Percentiles rank a stretch among this genome's conserved stretches.
phyloP scores from a whole-genome alignment of 176 grass and related monocot species.

The Miscanthus lutarioriparius region DNA sequence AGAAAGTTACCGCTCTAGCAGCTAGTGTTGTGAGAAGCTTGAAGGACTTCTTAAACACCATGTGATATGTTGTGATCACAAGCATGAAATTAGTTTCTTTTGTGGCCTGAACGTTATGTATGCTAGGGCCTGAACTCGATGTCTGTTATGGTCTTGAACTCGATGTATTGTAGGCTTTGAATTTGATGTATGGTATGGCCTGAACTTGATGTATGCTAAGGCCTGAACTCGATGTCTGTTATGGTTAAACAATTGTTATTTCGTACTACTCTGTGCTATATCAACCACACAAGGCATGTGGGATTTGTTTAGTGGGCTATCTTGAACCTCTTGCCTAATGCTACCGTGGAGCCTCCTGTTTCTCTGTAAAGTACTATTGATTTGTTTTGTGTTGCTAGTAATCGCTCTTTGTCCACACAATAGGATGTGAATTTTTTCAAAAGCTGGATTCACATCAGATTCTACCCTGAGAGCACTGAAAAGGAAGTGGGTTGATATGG shows the following conservation, averaged over 20 bases:
- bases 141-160: too few species aligned
- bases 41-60: too few species aligned
- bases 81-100: too few species aligned
- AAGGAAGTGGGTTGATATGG: conserved; percentile 42
- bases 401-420: background rate
- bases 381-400: background rate
- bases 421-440: background rate
- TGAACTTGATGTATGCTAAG: too few species aligned
- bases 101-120: too few species aligned
- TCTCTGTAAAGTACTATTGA: background rate
- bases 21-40: too few species aligned
- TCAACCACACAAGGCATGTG: background rate
- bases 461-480: conserved; percentile 36
- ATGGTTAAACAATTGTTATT: background rate
- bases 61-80: too few species aligned
- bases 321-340: background rate
- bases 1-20: too few species aligned
- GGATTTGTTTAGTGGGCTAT: background rate
- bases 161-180: too few species aligned
- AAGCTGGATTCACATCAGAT: background rate
- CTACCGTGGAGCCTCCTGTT: background rate
- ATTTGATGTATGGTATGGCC: too few species aligned
- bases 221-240: too few species aligned
- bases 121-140: too few species aligned
- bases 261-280: background rate